Evolutionary conservation across 2,329 filamentous ascomycete genomes (phyloP).

Genomic region (Xylaria sp.): DNA sequence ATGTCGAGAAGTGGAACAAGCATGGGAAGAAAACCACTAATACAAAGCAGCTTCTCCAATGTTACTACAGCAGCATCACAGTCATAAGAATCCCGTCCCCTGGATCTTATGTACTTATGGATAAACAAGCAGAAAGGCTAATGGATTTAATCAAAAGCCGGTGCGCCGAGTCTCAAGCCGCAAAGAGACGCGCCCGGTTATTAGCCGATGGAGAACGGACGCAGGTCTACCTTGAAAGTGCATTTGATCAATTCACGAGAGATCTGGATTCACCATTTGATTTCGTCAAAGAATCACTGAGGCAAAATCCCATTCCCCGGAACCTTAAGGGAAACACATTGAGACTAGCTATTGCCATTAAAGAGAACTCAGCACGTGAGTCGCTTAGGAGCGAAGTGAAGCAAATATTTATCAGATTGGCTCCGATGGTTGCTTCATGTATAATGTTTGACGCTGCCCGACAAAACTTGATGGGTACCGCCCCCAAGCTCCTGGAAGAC

Average conservation of each 20-base stretch:
- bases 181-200: background rate
- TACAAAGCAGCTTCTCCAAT: background rate
- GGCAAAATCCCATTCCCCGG: slow-evolving; percentile 58
- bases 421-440: slow-evolving; percentile 62
- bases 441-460: slow-evolving; percentile 59
- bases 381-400: slow-evolving; percentile 25
- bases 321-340: slow-evolving; percentile 63
- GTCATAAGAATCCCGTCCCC: background rate
- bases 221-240: slow-evolving; percentile 59
- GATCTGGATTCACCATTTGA: slow-evolving; percentile 61
- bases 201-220: slow-evolving; percentile 59
- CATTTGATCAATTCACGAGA: slow-evolving; percentile 62
- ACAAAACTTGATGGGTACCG: slow-evolving; percentile 6
- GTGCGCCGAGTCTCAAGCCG: background rate
- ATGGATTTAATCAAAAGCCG: background rate
- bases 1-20: background rate
- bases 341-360: slow-evolving; percentile 52
- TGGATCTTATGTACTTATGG: background rate
- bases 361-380: slow-evolving; percentile 37
- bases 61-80: background rate
- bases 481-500: background rate
- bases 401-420: slow-evolving; percentile 57
- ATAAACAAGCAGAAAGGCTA: background rate
- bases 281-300: slow-evolving; percentile 60
- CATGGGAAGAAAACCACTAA: background rate